Evolutionary conservation across 2,329 filamentous ascomycete species (phyloP), one percentile per base, ranked within the genome.

Genomic region (Elsinoe ampelina): DNA sequence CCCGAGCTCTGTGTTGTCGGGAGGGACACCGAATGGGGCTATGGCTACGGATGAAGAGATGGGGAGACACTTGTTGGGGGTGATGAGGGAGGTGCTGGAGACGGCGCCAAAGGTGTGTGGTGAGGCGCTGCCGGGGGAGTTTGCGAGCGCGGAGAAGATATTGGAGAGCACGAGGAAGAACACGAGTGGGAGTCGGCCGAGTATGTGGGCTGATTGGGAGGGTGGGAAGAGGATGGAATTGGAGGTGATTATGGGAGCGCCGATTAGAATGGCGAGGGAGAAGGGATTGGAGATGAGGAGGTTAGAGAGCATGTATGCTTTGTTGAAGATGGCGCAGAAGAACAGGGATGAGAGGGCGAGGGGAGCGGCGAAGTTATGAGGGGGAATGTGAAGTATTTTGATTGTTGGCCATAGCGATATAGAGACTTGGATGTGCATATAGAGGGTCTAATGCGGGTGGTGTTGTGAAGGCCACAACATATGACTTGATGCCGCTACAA

Each of bases 171-270:
- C 80, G 32, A 78, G 80, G 69, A 74, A 78, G 60, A 87, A 87
- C 62, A 79, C 75, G 34, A 71, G 41, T 66, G 84, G 84, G 0
- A 82, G 81, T 15, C 78, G 80, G 63, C 77, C 71, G 65, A 80
- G 67, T 65, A 88, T 88, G 85, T 72, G 86, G 63, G 69, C 84
- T 12, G 85, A 88, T 65, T 87, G 84, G 83, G 82, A 86, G 68
- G 76, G 75, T 1, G 81, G 82, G 0, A 76, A 81, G 64, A 78
- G 77, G 39, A 77, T 88, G 76, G 85, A 89, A 73, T 67, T 88
- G 52, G 85, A 88, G 70, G 85, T 86, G 35, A 86, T 88, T 39
- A 66, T 88, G 20, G 85, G 85, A 1, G 87, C 88, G 65, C 83
- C 85, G 0, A 80, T 87, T 30, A 72, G 82, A 61, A 81, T 86